These are phyloP conservation scores for Mycena albidolilacea DNA, from an alignment of 768 basidiomycete genomes.

Conservation along the genomic window DNA sequence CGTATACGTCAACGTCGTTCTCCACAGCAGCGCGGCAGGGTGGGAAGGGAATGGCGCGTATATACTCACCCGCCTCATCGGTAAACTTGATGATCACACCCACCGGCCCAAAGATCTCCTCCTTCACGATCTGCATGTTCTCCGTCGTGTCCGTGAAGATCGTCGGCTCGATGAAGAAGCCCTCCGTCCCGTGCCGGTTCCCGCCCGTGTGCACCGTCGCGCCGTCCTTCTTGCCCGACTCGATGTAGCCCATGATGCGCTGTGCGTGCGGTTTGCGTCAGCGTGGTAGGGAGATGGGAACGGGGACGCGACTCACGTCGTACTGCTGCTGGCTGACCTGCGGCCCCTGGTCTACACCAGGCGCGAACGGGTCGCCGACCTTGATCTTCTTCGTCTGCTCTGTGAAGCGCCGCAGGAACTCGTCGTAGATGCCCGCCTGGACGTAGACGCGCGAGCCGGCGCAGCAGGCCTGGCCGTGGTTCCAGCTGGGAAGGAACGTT, in stretches of 20 bases:
- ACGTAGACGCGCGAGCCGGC: conserved; percentile 89
- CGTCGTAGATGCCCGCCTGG: conserved; percentile 84
- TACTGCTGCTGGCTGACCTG: conserved; percentile 68
- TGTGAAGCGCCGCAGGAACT: conserved; percentile 74
- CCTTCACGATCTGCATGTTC: conserved; percentile 82
- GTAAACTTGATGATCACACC: conserved; percentile 81
- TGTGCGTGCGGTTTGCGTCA: conserved; percentile 41
- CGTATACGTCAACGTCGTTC: background rate
- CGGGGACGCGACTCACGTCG: conserved; percentile 47
- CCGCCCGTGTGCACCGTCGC: conserved; percentile 80
- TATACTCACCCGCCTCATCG: conserved; percentile 53
- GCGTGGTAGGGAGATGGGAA: background rate
- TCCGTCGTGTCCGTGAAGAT: conserved; percentile 77
- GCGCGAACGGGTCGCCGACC: conserved; percentile 71
- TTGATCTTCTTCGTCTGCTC: conserved; percentile 64
- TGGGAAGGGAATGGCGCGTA: background rate
- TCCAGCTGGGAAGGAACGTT: conserved; percentile 56
- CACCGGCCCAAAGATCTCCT: conserved; percentile 89
- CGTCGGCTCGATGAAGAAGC: conserved; percentile 82
- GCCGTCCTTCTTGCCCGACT: conserved; percentile 80
- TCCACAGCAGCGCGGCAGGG: background rate
- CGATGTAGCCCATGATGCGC: conserved; percentile 86
- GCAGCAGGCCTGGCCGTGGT: conserved; percentile 83
- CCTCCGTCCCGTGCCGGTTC: conserved; percentile 61
- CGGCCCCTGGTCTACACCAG: conserved; percentile 73